phyloP scores from a whole-genome alignment of 805 yeast species.

The Barnettozyma californica region DNA sequence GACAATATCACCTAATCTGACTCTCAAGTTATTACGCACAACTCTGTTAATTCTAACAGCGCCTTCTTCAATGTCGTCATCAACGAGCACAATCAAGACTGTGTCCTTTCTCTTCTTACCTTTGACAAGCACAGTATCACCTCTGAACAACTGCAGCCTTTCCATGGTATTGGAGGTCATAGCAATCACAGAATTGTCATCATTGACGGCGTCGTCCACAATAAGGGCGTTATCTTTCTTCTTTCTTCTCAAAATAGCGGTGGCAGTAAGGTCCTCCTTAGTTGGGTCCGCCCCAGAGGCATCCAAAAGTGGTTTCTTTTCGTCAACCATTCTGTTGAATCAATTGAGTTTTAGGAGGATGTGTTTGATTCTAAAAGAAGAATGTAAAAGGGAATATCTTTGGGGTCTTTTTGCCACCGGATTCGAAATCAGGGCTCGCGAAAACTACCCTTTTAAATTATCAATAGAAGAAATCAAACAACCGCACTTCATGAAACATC shows the following conservation, averaged over 20 bases:
- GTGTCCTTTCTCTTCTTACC: constrained; percentile 99
- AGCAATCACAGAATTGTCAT: constrained; percentile 94
- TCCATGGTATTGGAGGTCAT: constrained; percentile 96
- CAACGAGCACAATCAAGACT: constrained; percentile 90
- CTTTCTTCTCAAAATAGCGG: constrained; percentile 95
- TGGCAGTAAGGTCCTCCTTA: constrained; percentile 76
- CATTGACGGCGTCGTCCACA: constrained; percentile 96
- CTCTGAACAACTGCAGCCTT: constrained; percentile 87
- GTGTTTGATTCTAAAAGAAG: neutral
- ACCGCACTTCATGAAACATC: neutral
- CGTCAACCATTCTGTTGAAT: constrained; percentile 21
- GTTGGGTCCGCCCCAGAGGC: constrained; percentile 62
- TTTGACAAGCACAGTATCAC: constrained; percentile 94
- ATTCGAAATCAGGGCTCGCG: neutral
- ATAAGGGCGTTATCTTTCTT: constrained; percentile 91
- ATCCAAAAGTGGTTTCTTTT: constrained; percentile 44
- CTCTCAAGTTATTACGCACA: constrained; percentile 90
- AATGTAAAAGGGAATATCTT: neutral
- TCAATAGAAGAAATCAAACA: neutral
- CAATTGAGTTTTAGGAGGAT: neutral
- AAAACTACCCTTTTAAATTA: neutral
- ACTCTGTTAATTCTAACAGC: constrained; percentile 91
- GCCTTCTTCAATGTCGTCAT: constrained; percentile 95
- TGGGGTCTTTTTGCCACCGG: constrained; percentile 5
- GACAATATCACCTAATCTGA: constrained; percentile 89